Conservation (phyloP, 108 stramenopile genomes). For the Parietichytrium sp. region DNA sequence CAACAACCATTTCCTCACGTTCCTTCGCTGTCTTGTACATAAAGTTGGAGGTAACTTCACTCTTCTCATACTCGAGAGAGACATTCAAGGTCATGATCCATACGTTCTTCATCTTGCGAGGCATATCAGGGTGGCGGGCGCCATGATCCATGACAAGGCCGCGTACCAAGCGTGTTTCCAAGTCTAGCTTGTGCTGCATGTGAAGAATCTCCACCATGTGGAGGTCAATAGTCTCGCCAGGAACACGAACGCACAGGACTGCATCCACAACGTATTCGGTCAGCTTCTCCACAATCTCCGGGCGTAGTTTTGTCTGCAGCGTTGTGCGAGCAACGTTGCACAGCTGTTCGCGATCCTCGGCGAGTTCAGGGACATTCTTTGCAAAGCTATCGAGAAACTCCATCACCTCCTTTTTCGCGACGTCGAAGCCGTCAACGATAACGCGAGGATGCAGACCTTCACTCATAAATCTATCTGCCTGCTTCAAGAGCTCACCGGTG, state of each 20-base stretch:
- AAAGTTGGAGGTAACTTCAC: constrained; percentile 91
- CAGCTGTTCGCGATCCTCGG: constrained; percentile 81
- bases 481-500: constrained; percentile 92
- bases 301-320: constrained; percentile 88
- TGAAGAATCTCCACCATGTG: constrained; percentile 97
- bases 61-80: constrained; percentile 98
- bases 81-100: constrained; percentile 97
- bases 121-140: constrained; percentile 98
- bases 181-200: constrained; percentile 79
- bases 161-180: constrained; percentile 81
- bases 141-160: constrained; percentile 99
- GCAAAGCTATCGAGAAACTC: constrained; percentile 80
- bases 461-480: constrained; percentile 82
- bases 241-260: constrained; percentile 74
- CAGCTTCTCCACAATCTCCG: constrained; percentile 74
- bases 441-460: constrained; percentile 97
- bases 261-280: constrained; percentile 84
- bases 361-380: constrained; percentile 47
- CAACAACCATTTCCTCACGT: constrained; percentile 93
- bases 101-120: constrained; percentile 82
- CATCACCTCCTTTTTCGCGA: constrained; percentile 79
- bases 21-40: constrained; percentile 92
- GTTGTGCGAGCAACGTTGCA: constrained; percentile 78
- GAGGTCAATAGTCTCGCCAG: constrained; percentile 75
- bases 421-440: constrained; percentile 92